Percentiles rank a stretch among this genome's conserved stretches.
These are phyloP conservation scores for Arthromyces matolae DNA, from an alignment of 768 basidiomycete genomes.

Conservation along the genomic window DNA sequence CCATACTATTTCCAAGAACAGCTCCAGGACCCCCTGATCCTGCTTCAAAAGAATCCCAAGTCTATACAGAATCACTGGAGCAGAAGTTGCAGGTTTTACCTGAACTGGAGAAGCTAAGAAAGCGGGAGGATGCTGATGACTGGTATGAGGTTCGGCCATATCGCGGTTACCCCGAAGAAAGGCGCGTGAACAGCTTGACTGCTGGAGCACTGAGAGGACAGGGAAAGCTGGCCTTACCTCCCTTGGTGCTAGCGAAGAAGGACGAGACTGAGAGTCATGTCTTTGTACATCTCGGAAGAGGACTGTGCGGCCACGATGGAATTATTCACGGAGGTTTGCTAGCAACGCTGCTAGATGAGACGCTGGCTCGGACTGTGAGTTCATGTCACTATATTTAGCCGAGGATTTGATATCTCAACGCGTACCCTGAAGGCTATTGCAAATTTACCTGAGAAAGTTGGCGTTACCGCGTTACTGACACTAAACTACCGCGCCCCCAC, in stretches of 20 bases:
- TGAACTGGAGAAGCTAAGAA: conserved; percentile 40
- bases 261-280: conserved; percentile 75
- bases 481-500: conserved; percentile 87
- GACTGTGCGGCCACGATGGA: conserved; percentile 90
- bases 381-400: too few species aligned
- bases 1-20: conserved; percentile 70
- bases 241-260: conserved; percentile 66
- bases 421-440: conserved; percentile 59
- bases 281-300: conserved; percentile 80
- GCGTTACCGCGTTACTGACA: conserved; percentile 84
- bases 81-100: conserved; percentile 61
- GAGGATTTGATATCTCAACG: too few species aligned
- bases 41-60: conserved; percentile 54
- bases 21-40: conserved; percentile 68
- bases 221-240: conserved; percentile 76
- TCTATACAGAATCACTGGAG: conserved; percentile 62
- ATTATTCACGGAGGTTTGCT: conserved; percentile 92
- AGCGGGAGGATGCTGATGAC: conserved; percentile 43
- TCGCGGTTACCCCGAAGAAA: conserved; percentile 60
- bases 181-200: conserved; percentile 78
- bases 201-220: conserved; percentile 86
- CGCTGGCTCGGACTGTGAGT: conserved; percentile 69
- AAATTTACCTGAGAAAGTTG: conserved; percentile 85
- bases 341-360: conserved; percentile 88
- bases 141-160: conserved; percentile 88